These are phyloP conservation scores for Lactifluus subvellereus DNA, from an alignment of 768 basidiomycete genomes.

Conservation along the genomic window DNA sequence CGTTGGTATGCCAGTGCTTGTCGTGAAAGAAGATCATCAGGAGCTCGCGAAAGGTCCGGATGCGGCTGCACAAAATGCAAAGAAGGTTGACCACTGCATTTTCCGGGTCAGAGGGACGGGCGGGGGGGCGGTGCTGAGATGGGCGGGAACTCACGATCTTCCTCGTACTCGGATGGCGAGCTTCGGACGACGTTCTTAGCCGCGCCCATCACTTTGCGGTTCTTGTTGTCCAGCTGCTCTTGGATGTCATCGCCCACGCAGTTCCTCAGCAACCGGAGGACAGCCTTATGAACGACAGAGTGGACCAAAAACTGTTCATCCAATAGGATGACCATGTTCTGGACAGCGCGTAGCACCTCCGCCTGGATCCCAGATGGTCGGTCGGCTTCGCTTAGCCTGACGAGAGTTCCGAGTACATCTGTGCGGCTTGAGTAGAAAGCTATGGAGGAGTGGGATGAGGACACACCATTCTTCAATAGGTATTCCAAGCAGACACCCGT, in stretches of 20 bases:
- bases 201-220: conserved; percentile 68
- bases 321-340: conserved; percentile 85
- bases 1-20: conserved; percentile 78
- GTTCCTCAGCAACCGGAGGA: conserved; percentile 74
- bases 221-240: conserved; percentile 76
- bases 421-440: conserved; percentile 9
- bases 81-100: conserved; percentile 79
- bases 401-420: conserved; percentile 84
- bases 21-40: conserved; percentile 98
- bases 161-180: conserved; percentile 83
- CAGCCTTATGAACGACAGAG: conserved; percentile 82
- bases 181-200: conserved; percentile 62
- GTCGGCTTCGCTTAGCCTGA: conserved; percentile 79
- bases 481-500: conserved; percentile 91
- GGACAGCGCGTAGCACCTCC: conserved; percentile 79
- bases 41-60: conserved; percentile 81
- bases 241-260: conserved; percentile 92
- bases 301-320: conserved; percentile 94
- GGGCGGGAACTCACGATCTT: conserved; percentile 62
- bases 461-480: conserved; percentile 77
- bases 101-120: conserved; percentile 13
- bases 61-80: conserved; percentile 88
- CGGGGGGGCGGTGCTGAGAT: too few relatives aligned
- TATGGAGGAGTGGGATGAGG: not conserved
- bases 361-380: conserved; percentile 87